Percentiles rank a stretch among this genome's conserved stretches.
Conservation (phyloP, 768 basidiomycete genomes). For the Amanita phalloides region DNA sequence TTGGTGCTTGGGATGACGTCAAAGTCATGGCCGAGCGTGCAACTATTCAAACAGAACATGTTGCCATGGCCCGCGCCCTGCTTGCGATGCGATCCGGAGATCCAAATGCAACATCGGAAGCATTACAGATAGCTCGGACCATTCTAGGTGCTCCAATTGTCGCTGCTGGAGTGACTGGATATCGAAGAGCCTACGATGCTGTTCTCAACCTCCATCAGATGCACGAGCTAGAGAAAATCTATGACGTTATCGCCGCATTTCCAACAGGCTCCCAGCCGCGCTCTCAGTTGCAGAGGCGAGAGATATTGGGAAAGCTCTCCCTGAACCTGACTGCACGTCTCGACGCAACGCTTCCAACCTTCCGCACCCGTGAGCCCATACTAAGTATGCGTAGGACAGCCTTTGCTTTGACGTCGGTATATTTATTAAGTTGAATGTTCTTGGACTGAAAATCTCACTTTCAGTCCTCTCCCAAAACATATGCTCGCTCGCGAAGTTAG, state of each 20-base stretch:
- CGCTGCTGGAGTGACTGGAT: conserved; percentile 71
- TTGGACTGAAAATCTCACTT: conserved; percentile 3
- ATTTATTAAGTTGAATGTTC: conserved; percentile 9
- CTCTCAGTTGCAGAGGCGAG: conserved; percentile 21
- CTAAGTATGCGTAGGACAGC: conserved; percentile 85
- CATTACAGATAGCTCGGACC: conserved; percentile 55
- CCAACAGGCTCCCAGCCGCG: conserved; percentile 26
- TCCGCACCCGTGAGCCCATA: conserved; percentile 79
- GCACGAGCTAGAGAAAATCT: conserved; percentile 74
- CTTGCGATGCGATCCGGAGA: conserved; percentile 64
- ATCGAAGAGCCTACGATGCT: conserved; percentile 81
- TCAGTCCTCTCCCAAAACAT: conserved; percentile 23
- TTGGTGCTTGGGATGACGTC: conserved; percentile 87
- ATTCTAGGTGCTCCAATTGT: conserved; percentile 73
- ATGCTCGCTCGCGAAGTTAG: conserved; percentile 55
- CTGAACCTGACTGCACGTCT: conserved; percentile 52
- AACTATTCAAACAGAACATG: conserved; percentile 43
- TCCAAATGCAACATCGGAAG: conserved; percentile 27
- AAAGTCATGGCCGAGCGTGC: conserved; percentile 42
- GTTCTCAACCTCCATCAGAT: conserved; percentile 76
- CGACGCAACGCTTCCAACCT: conserved; percentile 74
- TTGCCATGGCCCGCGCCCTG: conserved; percentile 70
- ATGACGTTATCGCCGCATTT: conserved; percentile 28
- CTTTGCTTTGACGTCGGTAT: conserved; percentile 52
- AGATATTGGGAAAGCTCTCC: conserved; percentile 33